phyloP scores from a whole-genome alignment of 345 rosid species.

The Dovyalis caffra region DNA sequence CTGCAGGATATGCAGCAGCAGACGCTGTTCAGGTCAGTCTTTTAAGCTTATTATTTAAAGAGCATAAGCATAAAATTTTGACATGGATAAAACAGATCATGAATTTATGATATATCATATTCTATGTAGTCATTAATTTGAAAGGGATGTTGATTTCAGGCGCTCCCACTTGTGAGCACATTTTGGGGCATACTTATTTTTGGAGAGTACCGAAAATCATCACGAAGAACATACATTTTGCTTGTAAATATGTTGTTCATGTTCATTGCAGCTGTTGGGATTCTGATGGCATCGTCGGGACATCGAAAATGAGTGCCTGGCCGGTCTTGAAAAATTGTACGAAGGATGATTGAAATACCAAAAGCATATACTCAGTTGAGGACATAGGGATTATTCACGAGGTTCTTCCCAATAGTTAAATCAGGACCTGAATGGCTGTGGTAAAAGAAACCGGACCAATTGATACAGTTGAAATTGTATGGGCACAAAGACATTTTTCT shows the following conservation, averaged over 20 bases:
- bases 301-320: conserved; percentile 53
- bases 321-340: no score
- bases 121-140: no score
- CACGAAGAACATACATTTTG: conserved; percentile 62
- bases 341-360: no score
- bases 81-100: not conserved
- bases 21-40: conserved; percentile 75
- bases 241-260: conserved; percentile 64
- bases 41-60: not conserved
- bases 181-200: conserved; percentile 86
- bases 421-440: no score
- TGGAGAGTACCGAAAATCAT: conserved; percentile 83
- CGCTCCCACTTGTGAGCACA: conserved; percentile 93
- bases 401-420: no score
- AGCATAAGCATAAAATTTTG: no score
- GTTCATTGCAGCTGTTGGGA: conserved; percentile 73
- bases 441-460: no score
- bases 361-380: no score
- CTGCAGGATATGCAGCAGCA: conserved; percentile 94
- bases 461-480: no score
- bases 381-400: no score
- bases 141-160: conserved; percentile 39
- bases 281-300: conserved; percentile 86
- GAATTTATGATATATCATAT: not conserved
- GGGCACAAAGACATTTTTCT: no score